Evolutionary conservation across 2,329 filamentous ascomycete species (phyloP), one percentile per base, ranked within the genome.

Genomic region (Trichoderma koningii): DNA sequence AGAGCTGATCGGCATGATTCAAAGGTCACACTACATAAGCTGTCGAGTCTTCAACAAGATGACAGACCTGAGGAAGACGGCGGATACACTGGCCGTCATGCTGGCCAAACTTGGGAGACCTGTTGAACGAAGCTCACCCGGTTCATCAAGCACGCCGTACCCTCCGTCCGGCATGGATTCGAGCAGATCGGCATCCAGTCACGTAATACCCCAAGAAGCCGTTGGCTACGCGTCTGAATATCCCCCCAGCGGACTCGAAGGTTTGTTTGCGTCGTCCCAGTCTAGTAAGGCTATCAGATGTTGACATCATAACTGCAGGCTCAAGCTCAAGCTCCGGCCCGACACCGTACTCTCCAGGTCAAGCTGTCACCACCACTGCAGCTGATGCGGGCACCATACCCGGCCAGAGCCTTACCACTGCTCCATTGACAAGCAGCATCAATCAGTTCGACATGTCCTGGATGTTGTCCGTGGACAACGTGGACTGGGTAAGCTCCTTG

Each of bases 11-110:
- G 70, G 73, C 10, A 69, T 79, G 67, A 76, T 85, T 26, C 74
- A 74, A 65, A 73, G 75, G 19, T 83, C 82, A 15, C 71, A 81
- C 66, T 63, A 62, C 2, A 79, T 83, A 61, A 84, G 83, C 82
- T 69, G 69, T 19, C 73, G 77, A 4, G 75, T 83, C 28, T 73
- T 79, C 2, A 64, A 68, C 14, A 71, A 73, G 9, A 70, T 76
- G 26, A 69, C 72, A 1, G 82, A 82, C 63, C 75, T 80, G 53
- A 77, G 72, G 47, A 83, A 82, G 72, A 81, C 82, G 28, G 77
- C 76, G 12, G 76, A 78, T 42, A 78, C 82, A 7, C 70, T 85
- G 61, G 74, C 76, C 6, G 78, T 76, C 4, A 82, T 85, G 76
- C 71, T 84, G 41, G 72, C 73, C 3, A 81, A 78, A 68, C 72